A percentile compares a stretch with the other conserved stretches of the same genome.
These are phyloP conservation scores for Oryza longistaminata DNA, from an alignment of 176 grass and related monocot species.

Conservation along the genomic window DNA sequence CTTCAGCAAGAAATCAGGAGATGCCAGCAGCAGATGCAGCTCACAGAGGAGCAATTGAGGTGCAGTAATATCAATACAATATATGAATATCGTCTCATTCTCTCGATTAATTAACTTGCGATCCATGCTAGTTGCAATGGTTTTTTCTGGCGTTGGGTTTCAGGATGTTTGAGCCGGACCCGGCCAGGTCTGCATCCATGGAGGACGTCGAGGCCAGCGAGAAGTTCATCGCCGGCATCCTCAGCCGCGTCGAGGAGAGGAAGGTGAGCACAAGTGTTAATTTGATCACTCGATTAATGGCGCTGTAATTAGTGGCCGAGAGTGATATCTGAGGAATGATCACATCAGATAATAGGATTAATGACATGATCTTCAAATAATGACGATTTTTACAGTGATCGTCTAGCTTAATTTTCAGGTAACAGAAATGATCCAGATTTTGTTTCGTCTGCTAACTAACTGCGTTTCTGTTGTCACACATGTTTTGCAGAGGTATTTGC, in stretches of 20 bases:
- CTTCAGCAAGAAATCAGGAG: slow-evolving; percentile 55
- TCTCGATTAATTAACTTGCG: not conserved
- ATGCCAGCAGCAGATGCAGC: slow-evolving; percentile 50
- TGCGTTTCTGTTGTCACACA: not conserved
- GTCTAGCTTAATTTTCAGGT: not conserved
- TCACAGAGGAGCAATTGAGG: slow-evolving; percentile 46
- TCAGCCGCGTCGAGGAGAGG: slow-evolving; percentile 40
- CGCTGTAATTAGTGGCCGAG: not conserved
- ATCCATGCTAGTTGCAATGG: not conserved
- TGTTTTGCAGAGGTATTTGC: slow-evolving; percentile 47
- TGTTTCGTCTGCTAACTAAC: not conserved
- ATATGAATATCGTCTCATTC: not conserved
- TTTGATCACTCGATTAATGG: not conserved
- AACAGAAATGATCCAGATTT: not conserved
- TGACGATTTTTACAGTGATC: not conserved
- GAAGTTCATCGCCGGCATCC: slow-evolving; percentile 50
- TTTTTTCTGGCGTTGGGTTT: not conserved
- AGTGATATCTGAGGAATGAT: not conserved
- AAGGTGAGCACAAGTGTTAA: slow-evolving; percentile 32
- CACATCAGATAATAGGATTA: not conserved
- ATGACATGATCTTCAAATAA: not conserved
- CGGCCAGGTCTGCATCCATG: slow-evolving; percentile 3
- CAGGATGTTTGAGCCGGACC: slow-evolving; percentile 51
- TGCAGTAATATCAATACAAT: not conserved
- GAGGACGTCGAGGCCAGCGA: slow-evolving; percentile 42